Evolutionary conservation across 768 basidiomycete species (phyloP).

Genomic region (Trametes coccinea): DNA sequence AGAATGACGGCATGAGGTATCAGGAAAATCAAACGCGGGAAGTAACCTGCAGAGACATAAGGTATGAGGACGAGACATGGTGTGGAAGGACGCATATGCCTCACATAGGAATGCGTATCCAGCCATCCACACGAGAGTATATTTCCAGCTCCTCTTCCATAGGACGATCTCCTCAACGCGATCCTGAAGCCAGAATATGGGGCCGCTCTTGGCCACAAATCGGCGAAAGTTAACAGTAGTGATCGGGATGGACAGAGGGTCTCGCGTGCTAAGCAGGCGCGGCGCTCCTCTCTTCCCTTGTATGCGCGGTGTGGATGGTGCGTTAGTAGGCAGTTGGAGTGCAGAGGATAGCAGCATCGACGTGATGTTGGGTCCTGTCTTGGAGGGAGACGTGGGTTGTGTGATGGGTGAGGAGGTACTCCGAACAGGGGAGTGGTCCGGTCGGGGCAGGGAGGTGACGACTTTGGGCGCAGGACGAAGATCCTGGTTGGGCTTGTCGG

Average conservation of each 20-base stretch:
- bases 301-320: slow-evolving; percentile 17
- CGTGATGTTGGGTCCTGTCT: slow-evolving; percentile 33
- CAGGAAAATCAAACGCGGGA: slow-evolving; percentile 69
- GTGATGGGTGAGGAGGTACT: slow-evolving; percentile 8
- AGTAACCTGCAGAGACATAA: slow-evolving; percentile 57
- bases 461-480: slow-evolving; percentile 29
- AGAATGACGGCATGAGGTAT: slow-evolving; percentile 67
- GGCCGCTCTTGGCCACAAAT: slow-evolving; percentile 74
- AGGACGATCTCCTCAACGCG: slow-evolving; percentile 80
- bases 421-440: slow-evolving; percentile 21
- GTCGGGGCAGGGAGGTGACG: slow-evolving; percentile 29
- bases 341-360: slow-evolving; percentile 35
- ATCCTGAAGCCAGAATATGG: slow-evolving; percentile 90
- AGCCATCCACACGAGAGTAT: slow-evolving; percentile 74
- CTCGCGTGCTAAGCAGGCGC: slow-evolving; percentile 55
- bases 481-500: slow-evolving; percentile 23
- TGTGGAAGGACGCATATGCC: background rate
- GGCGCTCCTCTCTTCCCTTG: slow-evolving; percentile 27
- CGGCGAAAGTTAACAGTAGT: slow-evolving; percentile 80
- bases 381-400: slow-evolving; percentile 31
- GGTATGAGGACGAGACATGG: background rate
- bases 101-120: slow-evolving; percentile 78
- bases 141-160: slow-evolving; percentile 77
- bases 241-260: slow-evolving; percentile 75
- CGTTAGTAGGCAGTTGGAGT: slow-evolving; percentile 24